Evolutionary conservation across 2,329 filamentous ascomycete genomes (phyloP).

Genomic region (Fusarium goolgardi): DNA sequence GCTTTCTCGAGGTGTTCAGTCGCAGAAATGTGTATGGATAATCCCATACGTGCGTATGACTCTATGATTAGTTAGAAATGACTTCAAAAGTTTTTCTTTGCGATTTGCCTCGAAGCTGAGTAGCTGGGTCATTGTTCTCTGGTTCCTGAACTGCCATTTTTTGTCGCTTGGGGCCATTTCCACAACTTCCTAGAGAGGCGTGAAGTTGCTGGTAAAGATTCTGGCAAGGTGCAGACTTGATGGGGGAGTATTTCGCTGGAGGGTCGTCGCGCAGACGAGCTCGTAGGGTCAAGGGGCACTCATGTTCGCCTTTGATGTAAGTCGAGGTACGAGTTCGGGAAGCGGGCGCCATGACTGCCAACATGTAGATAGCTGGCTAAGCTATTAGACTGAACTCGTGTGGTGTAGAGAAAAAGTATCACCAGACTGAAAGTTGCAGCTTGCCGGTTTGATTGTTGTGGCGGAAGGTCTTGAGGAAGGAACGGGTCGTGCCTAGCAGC

Average conservation of each 20-base stretch:
- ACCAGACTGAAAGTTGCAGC: no score
- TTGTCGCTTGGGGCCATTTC: not conserved
- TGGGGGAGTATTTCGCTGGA: conserved; percentile 7
- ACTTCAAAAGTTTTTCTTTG: fast-evolving
- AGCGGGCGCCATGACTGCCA: not conserved
- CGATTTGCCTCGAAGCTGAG: conserved; percentile 40
- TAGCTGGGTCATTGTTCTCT: not conserved
- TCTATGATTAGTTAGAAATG: conserved; percentile 30
- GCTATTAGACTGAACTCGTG: not conserved
- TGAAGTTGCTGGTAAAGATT: conserved; percentile 46
- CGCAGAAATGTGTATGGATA: conserved; percentile 11
- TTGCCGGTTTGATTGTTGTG: not conserved
- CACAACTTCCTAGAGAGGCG: conserved; percentile 27
- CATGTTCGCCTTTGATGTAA: conserved; percentile 8
- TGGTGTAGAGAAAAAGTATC: no score
- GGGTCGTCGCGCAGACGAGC: conserved; percentile 46
- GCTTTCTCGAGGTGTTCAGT: conserved; percentile 38
- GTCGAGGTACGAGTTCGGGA: conserved; percentile 10
- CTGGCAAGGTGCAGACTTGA: conserved; percentile 6
- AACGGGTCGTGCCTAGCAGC: not conserved
- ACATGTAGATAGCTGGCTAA: no score
- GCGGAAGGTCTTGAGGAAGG: not conserved
- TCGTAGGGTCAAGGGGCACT: conserved; percentile 45
- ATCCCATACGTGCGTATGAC: conserved; percentile 41
- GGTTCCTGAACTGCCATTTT: not conserved